phyloP scores from a whole-genome alignment of 1,139 yeast species.

The Sugiyamaella novakii region DNA sequence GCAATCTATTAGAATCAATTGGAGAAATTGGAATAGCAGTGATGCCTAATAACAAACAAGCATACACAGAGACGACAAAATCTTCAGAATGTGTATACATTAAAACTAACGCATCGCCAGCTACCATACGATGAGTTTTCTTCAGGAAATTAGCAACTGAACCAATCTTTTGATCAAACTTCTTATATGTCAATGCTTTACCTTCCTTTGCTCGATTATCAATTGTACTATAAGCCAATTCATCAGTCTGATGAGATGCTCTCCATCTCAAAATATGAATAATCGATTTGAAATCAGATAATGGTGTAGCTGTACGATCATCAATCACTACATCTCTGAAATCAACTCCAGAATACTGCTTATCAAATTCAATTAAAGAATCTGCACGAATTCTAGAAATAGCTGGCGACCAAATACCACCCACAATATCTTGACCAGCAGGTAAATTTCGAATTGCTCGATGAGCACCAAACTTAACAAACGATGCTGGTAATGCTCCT shows the following conservation, averaged over 20 bases:
- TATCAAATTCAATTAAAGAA: conserved; percentile 51
- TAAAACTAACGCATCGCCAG: conserved; percentile 74
- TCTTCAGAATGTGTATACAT: conserved; percentile 91
- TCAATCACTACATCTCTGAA: conserved; percentile 73
- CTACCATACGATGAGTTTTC: conserved; percentile 51
- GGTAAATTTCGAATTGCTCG: conserved; percentile 70
- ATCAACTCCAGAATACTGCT: conserved; percentile 79
- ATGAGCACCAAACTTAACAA: conserved; percentile 75
- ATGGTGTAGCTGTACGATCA: conserved; percentile 70
- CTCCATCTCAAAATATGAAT: conserved; percentile 79
- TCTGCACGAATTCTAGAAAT: conserved; percentile 61
- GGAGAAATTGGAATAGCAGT: conserved; percentile 81
- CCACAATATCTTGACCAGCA: conserved; percentile 74
- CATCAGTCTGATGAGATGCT: conserved; percentile 72
- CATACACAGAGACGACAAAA: conserved; percentile 77
- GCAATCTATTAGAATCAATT: conserved; percentile 65
- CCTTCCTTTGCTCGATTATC: conserved; percentile 48
- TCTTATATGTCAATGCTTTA: conserved; percentile 77
- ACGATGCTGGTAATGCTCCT: conserved; percentile 75
- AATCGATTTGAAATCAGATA: conserved; percentile 72
- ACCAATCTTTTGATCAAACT: conserved; percentile 74
- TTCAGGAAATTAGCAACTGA: conserved; percentile 65
- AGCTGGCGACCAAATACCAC: conserved; percentile 84
- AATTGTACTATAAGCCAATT: conserved; percentile 74
- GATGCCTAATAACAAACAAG: conserved; percentile 82